Conservation (phyloP, 305 asterid genomes). For the Fraxinus baroniana region DNA sequence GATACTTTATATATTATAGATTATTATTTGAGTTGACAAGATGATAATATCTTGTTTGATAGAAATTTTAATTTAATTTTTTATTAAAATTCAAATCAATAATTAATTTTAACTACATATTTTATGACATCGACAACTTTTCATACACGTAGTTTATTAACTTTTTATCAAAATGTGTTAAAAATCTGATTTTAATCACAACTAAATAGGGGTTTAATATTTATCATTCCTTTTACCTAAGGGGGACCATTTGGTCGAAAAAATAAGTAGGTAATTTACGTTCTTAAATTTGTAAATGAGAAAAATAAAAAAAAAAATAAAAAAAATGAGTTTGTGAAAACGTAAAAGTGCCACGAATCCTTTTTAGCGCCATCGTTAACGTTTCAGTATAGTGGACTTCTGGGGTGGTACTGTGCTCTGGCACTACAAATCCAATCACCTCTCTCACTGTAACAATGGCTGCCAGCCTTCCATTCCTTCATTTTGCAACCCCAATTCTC, state of each 20-base stretch:
- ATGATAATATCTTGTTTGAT: neutral
- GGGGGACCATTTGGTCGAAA: neutral
- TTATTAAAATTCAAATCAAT: no score
- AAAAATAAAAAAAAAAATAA: neutral
- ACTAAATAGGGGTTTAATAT: neutral
- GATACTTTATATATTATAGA: no score
- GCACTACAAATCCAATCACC: conserved; percentile 4
- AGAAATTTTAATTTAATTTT: no score
- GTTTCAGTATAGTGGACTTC: neutral
- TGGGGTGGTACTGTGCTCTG: conserved; percentile 8
- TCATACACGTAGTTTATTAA: no score
- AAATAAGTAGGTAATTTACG: neutral
- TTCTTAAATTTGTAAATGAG: neutral
- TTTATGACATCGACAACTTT: no score
- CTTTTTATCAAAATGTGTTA: no score
- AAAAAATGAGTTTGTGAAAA: neutral
- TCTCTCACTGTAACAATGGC: conserved; percentile 46
- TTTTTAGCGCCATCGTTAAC: conserved; percentile 4
- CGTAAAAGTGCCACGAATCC: conserved; percentile 10
- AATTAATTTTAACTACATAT: no score
- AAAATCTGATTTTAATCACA: no score
- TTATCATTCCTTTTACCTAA: neutral
- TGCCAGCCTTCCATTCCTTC: conserved; percentile 51
- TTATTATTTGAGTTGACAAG: neutral
- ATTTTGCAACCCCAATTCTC: conserved; percentile 43